Conservation (phyloP, 2,329 filamentous ascomycete species). For the Diaporthe helianthi region DNA sequence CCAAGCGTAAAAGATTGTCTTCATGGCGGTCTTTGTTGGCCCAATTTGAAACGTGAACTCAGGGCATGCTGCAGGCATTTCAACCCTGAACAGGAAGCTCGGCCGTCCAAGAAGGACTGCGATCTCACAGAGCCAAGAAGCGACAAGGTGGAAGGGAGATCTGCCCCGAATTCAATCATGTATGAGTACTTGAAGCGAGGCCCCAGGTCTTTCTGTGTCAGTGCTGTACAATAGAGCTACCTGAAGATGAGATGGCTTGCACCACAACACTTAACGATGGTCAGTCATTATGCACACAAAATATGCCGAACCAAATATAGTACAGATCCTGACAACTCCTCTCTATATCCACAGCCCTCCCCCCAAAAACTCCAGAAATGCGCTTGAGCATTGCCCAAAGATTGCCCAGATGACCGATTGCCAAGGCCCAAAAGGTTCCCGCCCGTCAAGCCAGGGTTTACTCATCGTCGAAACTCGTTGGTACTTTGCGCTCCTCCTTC, state of each 20-base stretch:
- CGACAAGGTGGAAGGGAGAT: neutral
- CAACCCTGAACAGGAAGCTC: neutral
- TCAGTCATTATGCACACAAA: neutral
- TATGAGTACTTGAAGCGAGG: slow-evolving; percentile 28
- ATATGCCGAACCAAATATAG: neutral
- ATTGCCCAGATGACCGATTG: too few species aligned
- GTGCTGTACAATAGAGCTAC: slow-evolving; percentile 13
- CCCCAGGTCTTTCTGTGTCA: slow-evolving; percentile 30
- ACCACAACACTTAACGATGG: neutral
- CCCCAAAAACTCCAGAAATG: neutral
- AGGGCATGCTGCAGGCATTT: too few species aligned
- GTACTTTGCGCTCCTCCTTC: slow-evolving; percentile 47
- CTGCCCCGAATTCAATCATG: neutral
- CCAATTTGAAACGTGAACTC: neutral
- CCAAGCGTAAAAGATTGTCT: neutral
- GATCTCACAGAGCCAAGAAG: too few species aligned
- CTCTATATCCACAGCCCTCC: neutral
- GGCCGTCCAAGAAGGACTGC: neutral
- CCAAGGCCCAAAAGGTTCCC: neutral
- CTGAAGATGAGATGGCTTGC: neutral
- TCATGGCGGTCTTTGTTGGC: neutral
- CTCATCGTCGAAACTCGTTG: slow-evolving; percentile 48
- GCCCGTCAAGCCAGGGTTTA: neutral
- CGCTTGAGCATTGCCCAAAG: neutral
- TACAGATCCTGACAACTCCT: slow-evolving; percentile 6